A percentile compares a stretch with the other conserved stretches of the same genome.
Evolutionary conservation across 768 basidiomycete genomes (phyloP).

Genomic region (Pleurotus ostreatus): DNA sequence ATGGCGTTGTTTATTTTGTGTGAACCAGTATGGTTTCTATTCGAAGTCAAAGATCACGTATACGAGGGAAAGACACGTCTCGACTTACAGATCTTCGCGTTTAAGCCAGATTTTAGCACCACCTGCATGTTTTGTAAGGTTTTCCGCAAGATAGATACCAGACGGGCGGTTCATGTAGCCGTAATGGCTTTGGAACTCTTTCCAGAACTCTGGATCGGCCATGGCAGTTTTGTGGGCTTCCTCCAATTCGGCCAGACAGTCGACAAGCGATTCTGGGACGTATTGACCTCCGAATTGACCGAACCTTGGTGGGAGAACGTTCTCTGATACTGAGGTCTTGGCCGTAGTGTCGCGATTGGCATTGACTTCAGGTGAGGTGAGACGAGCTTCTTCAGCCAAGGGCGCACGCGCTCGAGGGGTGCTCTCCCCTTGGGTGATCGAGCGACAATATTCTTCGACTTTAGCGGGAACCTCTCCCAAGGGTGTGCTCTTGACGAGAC

Average conservation of each 20-base stretch:
- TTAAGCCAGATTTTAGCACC: constrained; percentile 99
- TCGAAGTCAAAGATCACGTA: too few relatives aligned
- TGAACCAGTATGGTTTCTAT: constrained; percentile 91
- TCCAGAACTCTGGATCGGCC: constrained; percentile 87
- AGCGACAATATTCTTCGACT: constrained; percentile 72
- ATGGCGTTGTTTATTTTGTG: constrained; percentile 99
- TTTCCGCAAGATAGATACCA: constrained; percentile 86
- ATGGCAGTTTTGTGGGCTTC: constrained; percentile 85
- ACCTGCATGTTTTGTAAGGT: constrained; percentile 83
- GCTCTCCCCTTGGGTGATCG: constrained; percentile 50
- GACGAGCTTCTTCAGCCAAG: constrained; percentile 14
- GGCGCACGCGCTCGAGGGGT: constrained; percentile 32
- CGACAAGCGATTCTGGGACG: constrained; percentile 95
- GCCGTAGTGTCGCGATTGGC: constrained; percentile 25
- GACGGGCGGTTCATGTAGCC: constrained; percentile 96
- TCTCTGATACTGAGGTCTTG: constrained; percentile 28
- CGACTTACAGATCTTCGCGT: constrained; percentile 80
- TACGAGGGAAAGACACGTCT: background rate
- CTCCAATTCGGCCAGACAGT: constrained; percentile 87
- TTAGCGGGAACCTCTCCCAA: constrained; percentile 41
- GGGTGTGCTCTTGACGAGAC: constrained; percentile 68
- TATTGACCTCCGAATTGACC: constrained; percentile 97
- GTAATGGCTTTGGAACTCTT: constrained; percentile 83
- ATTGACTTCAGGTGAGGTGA: constrained; percentile 24
- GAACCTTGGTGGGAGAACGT: constrained; percentile 75